These are phyloP conservation scores for Porcisia deanei DNA, from an alignment of 208 protist species.

Conservation along the genomic window DNA sequence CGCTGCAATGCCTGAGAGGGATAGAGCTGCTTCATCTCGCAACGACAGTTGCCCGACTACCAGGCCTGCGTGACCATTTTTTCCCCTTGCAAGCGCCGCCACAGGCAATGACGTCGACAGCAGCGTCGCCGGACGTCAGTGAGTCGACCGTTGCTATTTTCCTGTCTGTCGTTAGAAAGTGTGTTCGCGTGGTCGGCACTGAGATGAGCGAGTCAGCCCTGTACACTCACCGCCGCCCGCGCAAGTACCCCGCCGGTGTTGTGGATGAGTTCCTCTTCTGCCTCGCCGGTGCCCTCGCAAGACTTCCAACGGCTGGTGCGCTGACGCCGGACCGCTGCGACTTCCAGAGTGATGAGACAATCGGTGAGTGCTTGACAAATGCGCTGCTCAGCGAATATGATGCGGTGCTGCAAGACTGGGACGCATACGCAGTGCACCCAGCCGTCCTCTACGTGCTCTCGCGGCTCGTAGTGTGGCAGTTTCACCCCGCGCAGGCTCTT, in stretches of 20 bases:
- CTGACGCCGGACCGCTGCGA: neutral
- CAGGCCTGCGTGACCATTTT: conserved; percentile 36
- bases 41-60: conserved; percentile 47
- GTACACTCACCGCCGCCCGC: conserved; percentile 44
- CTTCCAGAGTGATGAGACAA: conserved; percentile 26
- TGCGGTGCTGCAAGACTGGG: conserved; percentile 72
- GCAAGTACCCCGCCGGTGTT: conserved; percentile 43
- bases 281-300: conserved; percentile 48
- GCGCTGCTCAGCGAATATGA: conserved; percentile 67
- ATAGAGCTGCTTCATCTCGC: conserved; percentile 73
- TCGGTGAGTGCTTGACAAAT: conserved; percentile 57
- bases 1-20: conserved; percentile 42
- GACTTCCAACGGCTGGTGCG: conserved; percentile 6
- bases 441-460: conserved; percentile 75
- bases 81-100: conserved; percentile 19
- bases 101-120: neutral
- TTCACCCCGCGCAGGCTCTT: conserved; percentile 35
- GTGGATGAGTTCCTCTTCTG: conserved; percentile 78
- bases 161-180: conserved; percentile 47
- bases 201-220: conserved; percentile 63
- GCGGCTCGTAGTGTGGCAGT: conserved; percentile 81
- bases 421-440: conserved; percentile 80
- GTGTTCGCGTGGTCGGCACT: conserved; percentile 58
- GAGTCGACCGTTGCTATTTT: conserved; percentile 25
- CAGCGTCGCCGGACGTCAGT: neutral